Evolutionary conservation across 106 monocot genomes (phyloP), one percentile per base, ranked within the genome.

Genomic region (Phalaenopsis equestris): DNA sequence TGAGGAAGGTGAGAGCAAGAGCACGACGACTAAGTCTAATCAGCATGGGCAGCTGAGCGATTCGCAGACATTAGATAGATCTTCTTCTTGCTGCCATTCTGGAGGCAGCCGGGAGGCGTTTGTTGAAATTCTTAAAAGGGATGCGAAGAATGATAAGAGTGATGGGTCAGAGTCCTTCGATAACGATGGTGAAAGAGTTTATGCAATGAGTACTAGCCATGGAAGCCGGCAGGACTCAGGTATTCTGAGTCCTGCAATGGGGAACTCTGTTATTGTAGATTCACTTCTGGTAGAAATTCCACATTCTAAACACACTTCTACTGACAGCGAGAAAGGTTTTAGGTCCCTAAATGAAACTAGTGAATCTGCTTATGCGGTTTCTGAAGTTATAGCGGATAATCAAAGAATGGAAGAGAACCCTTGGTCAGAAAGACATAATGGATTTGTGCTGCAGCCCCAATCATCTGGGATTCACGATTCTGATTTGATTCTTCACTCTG

Each of bases 11-110:
- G 84, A 56, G 36, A 92, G 88, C 67, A 92, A 79, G 73, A 19
- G 83, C 46, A 90, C 83, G 17, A 90, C 83, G 17, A 86, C 82
- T 68, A 88, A 92, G 73, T 92, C 90, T 6, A 86, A 94, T 70
- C 86, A 80, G 42, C 81, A 86, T 48, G 78, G 79, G 4, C 81
- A 83, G 57, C 82, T 75, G 83, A 91, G 89, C 67, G 86, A 89
- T 87, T 95, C 95, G 17, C 88, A 56, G 42, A 88, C 89, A 10
- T 41, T 84, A 17, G 85, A 88, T 83, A 86, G 80, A 9, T 94
- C 90, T 58, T 90, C 88, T 23, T 83, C 87, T 3, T 87, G 58
- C 55, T 72, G 39, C n/a, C 79, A 37, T 19, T 91, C 91, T 23
- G 73, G 52, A 9, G 79, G 49, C 36, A 85, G 77, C 72, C 82